These are phyloP conservation scores for Coniochaeta sp. DNA, from an alignment of 2,329 filamentous ascomycete genomes.

Conservation along the genomic window DNA sequence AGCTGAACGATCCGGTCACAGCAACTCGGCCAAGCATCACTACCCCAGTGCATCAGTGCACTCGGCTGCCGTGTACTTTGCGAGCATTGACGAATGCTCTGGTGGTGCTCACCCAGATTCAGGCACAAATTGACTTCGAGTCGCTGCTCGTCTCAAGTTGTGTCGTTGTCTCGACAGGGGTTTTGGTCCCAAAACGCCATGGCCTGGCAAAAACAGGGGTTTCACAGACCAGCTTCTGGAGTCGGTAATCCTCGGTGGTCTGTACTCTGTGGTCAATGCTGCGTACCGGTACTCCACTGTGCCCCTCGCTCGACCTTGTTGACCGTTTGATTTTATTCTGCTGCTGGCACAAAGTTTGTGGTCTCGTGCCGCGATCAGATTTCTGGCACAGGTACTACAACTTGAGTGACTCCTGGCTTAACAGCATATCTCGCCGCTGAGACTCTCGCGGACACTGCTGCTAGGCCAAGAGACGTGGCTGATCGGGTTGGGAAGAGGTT, in stretches of 20 bases:
- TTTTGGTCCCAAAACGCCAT: conserved; percentile 24
- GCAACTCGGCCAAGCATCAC: conserved; percentile 18
- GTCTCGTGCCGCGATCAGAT: no score
- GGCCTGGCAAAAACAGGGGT: conserved; percentile 15
- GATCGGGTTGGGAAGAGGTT: neutral
- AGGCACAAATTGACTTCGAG: conserved; percentile 23
- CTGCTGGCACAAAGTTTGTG: conserved; percentile 7
- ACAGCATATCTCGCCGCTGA: neutral
- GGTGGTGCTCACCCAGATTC: conserved; percentile 19
- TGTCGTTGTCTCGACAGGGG: conserved; percentile 20
- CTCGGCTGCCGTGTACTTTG: neutral
- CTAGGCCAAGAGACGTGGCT: conserved; percentile 1
- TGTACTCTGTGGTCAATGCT: neutral
- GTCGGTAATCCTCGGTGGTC: conserved; percentile 6
- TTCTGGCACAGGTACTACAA: neutral
- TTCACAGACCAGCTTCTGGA: conserved; percentile 16
- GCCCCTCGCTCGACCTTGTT: neutral
- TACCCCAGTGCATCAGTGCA: neutral
- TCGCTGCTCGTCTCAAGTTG: conserved; percentile 38
- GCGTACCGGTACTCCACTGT: neutral
- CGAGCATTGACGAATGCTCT: neutral
- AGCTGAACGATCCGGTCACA: conserved; percentile 40
- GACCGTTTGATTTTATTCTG: neutral
- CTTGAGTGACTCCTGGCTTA: neutral
- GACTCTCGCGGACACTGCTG: neutral